Evolutionary conservation across 768 basidiomycete species (phyloP).

Genomic region (Leccinum aurantiacum): DNA sequence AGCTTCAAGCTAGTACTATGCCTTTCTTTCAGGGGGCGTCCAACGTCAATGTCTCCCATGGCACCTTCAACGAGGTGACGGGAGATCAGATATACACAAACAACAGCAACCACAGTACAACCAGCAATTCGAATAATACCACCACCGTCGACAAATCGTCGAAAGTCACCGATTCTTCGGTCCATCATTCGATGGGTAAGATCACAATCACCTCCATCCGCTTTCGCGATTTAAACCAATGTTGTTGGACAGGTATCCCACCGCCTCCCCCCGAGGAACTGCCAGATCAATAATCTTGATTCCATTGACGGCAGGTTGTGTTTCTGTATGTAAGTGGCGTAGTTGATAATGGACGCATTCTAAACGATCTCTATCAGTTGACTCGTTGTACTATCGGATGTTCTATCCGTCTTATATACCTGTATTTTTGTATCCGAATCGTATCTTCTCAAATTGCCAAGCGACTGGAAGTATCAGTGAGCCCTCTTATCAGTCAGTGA

Average conservation of each 20-base stretch:
- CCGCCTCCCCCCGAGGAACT: conserved; percentile 6
- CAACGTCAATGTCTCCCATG: conserved; percentile 14
- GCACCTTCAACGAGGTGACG: conserved; percentile 23
- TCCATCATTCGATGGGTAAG: conserved; percentile 27
- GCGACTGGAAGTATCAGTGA: neutral
- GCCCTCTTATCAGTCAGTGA: too few species aligned
- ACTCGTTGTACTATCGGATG: neutral
- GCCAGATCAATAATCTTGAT: neutral
- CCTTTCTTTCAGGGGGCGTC: conserved; percentile 28
- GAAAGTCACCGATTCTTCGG: conserved; percentile 21
- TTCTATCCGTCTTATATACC: neutral
- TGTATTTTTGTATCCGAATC: neutral
- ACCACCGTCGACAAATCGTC: conserved; percentile 16
- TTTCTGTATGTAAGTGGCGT: conserved; percentile 2
- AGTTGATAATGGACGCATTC: neutral
- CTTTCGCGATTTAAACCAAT: neutral
- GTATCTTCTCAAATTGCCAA: neutral
- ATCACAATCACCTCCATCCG: neutral
- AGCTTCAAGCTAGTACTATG: too few species aligned
- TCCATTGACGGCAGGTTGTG: neutral
- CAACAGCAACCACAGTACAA: conserved; percentile 20
- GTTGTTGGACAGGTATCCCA: neutral
- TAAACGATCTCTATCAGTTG: neutral
- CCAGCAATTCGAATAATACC: conserved; percentile 20
- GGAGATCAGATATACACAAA: conserved; percentile 19